Conservation (phyloP, 495 filamentous ascomycete species). For the Symbiotaphrina buchneri region DNA sequence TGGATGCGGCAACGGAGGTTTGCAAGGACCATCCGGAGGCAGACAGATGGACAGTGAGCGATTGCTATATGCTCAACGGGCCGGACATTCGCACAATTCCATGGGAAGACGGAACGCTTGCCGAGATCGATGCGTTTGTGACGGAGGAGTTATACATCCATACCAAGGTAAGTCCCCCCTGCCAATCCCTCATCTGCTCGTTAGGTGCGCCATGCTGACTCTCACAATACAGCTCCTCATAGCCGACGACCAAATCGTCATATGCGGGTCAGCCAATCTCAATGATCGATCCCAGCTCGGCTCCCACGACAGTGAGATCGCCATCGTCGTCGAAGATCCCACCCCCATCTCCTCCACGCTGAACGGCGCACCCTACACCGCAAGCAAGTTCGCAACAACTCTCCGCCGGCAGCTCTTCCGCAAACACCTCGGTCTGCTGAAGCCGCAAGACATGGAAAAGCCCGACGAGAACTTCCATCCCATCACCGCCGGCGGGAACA, state of each 20-base stretch:
- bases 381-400: conserved; percentile 59
- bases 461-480: conserved; percentile 58
- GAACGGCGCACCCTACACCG: conserved; percentile 45
- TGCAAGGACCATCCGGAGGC: no score
- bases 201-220: no score
- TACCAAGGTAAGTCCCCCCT: conserved; percentile 40
- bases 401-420: conserved; percentile 73
- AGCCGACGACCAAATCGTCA: conserved; percentile 72
- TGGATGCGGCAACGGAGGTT: conserved; percentile 32
- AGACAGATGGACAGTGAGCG: conserved; percentile 45
- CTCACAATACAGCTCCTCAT: conserved; percentile 39
- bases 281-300: conserved; percentile 91
- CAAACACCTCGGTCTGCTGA: conserved; percentile 75
- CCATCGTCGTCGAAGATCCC: conserved; percentile 60
- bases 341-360: conserved; percentile 45
- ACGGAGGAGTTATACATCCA: conserved; percentile 90
- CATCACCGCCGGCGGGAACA: conserved; percentile 43
- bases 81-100: conserved; percentile 54
- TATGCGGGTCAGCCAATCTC: conserved; percentile 82
- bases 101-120: conserved; percentile 44
- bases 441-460: conserved; percentile 38
- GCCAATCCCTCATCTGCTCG: background rate
- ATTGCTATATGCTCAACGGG: conserved; percentile 71
- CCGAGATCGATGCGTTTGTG: conserved; percentile 75
- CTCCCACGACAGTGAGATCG: conserved; percentile 63